Base-by-base conservation (phyloP, 2,329 filamentous ascomycete genomes). In the Neonectria magnoliae region DNA sequence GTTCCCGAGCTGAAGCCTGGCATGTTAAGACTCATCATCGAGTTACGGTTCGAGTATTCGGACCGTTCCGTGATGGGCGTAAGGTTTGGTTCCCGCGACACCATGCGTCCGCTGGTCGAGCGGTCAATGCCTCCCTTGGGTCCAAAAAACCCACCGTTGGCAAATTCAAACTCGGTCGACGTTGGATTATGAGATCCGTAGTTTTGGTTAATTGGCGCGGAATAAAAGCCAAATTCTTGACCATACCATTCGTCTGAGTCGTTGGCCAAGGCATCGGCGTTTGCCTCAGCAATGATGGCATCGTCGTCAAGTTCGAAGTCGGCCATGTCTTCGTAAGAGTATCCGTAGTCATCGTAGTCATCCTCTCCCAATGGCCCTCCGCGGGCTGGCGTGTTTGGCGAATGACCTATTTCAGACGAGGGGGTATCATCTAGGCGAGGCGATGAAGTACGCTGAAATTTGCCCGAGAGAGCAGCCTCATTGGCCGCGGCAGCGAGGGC, bases 41-140 rank as follows among this genome's bases (percentile, higher is more conserved):
- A 97, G 76, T 98, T 98, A 48, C 96, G 89, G 64, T 97, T 97
- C 45, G 93, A 97, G 82, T 97, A 98, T 79, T 99, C 96, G 64
- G 93, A 97, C 13, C 94, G 88, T 77, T 98, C 96, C 0, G 95
- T 98, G 72, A 99, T 98, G 6, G 96, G 96, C 1, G 96, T 98
- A 52, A 99, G 82, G 73, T 96, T 98, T 1, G 96, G 95, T 76
- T 98, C 95, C 44, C 91, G 88, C 20, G 92, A 92, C 31, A 90
- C 88, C 56, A 90, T 84, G 14, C 90, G 88, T 20, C 93, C 94
- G 68, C 92, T 96, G 59, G 88, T 88, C 67, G 85, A 90, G 38
- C 93, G 88, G 62, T 90, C 86, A 16, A 91, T 79, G n/a, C 75
- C 72, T 2, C 91, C 91, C 20, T 91, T 89, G 0, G 92, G 88